Base-by-base conservation (phyloP, 768 basidiomycete genomes). In the Lentinula sp. region DNA sequence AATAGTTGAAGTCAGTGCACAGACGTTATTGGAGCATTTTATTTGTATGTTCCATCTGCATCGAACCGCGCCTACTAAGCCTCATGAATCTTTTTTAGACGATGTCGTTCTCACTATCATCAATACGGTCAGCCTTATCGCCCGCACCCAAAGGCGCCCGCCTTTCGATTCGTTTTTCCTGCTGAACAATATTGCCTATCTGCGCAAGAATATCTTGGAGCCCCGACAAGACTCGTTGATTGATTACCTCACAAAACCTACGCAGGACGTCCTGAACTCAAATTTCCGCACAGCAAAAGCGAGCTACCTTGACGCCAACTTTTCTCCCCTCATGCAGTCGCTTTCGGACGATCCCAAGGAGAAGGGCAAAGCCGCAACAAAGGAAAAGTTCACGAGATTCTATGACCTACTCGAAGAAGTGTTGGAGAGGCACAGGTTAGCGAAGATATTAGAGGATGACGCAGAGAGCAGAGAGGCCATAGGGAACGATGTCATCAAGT, bases 311-410 rank as follows among this genome's bases (percentile, higher is more conserved):
- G 91, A 93, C 63, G 78, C 87, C 23, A 93, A 91, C 72, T 92
- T 89, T 70, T 84, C 86, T 6, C 87, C 89, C 10, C 74, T 93
- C 54, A 84, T 93, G 76, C 87, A 89, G 72, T 78, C 72, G 69
- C 83, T 75, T 75, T 84, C 74, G 28, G 81, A 84, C 52, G 86
- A 88, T 59, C 81, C 85, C 84, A 82, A 63, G 81, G 80, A 66
- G 82, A 83, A 66, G 79, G 79, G 31, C 4, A 50, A 52, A 43
- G 50, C 49, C 18, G 84, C 83, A 3, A 83, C 83, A 15, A 93
- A 93, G 74, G 91, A 93, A 73, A 91, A 88, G 72, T 88, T 90
- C 69, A 90, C 86, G 35, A 76, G 84, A 60, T 94, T 94, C 73
- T 93, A 87, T 65, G 89, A 91, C 65, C 69, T 89, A 42, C 73